Conservation (phyloP, 1,284 basidiomycete genomes). For the Heliocybe sulcata region DNA sequence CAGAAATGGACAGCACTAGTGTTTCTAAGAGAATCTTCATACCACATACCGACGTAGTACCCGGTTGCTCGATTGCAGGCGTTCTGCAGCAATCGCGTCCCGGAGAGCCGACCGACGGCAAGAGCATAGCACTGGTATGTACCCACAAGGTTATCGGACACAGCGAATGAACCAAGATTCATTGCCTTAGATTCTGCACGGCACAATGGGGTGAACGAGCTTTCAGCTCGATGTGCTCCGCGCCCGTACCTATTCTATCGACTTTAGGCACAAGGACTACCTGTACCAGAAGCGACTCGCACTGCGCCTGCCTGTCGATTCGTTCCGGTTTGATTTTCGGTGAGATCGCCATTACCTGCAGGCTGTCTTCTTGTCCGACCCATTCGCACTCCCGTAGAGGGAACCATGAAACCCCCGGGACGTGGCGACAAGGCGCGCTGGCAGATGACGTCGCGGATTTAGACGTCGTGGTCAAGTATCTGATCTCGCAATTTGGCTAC, state of each 20-base stretch:
- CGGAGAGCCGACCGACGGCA: slow-evolving; percentile 39
- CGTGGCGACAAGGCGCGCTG: slow-evolving; percentile 50
- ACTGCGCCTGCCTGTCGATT: slow-evolving; percentile 61
- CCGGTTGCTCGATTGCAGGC: slow-evolving; percentile 45
- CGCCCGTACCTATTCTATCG: background rate
- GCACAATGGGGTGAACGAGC: slow-evolving; percentile 58
- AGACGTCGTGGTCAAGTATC: slow-evolving; percentile 51
- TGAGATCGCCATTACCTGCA: slow-evolving; percentile 23
- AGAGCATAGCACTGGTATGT: slow-evolving; percentile 64
- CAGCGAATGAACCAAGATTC: background rate
- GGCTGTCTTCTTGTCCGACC: background rate
- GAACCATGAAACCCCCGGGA: slow-evolving; percentile 68
- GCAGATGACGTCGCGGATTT: slow-evolving; percentile 58
- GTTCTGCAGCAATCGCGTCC: slow-evolving; percentile 55
- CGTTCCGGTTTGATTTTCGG: slow-evolving; percentile 84
- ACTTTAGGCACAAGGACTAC: slow-evolving; percentile 73
- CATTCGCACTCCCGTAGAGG: slow-evolving; percentile 37
- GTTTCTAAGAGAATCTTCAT: slow-evolving; percentile 46
- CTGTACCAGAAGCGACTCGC: slow-evolving; percentile 74
- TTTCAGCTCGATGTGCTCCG: background rate
- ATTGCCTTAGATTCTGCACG: slow-evolving; percentile 59
- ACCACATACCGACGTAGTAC: slow-evolving; percentile 45
- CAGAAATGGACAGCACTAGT: slow-evolving; percentile 18
- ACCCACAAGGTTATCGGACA: background rate
- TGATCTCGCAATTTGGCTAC: slow-evolving; percentile 54